Evolutionary conservation across 768 basidiomycete genomes (phyloP).

Genomic region (Collybia sp.): DNA sequence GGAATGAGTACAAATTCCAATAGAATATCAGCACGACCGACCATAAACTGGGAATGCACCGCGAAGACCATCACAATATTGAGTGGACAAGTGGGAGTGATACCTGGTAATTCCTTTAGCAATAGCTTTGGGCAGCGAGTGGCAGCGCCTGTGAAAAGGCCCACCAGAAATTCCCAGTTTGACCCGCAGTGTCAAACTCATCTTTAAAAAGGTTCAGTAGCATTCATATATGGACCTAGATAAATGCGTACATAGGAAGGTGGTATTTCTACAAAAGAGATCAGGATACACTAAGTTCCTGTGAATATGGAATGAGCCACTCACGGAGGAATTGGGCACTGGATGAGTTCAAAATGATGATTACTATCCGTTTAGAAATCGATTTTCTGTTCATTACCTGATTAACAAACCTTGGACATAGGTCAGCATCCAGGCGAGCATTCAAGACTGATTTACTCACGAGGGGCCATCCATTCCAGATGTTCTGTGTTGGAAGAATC

Average conservation of each 20-base stretch:
- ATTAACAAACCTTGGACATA: too few relatives aligned
- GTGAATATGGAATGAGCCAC: too few relatives aligned
- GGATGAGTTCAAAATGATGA: constrained; percentile 20
- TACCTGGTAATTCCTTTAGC: constrained; percentile 17
- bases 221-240: too few relatives aligned
- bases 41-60: constrained; percentile 17
- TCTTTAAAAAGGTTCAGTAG: constrained; percentile 24
- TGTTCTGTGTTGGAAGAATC: constrained; percentile 24
- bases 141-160: constrained; percentile 8
- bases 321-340: constrained; percentile 34
- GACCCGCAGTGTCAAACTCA: constrained; percentile 25
- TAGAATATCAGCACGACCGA: not conserved
- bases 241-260: too few relatives aligned
- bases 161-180: constrained; percentile 22
- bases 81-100: constrained; percentile 23
- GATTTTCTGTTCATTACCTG: too few relatives aligned
- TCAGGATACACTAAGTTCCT: too few relatives aligned
- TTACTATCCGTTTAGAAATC: too few relatives aligned
- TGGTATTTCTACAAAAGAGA: too few relatives aligned
- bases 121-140: not conserved
- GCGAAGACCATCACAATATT: constrained; percentile 9
- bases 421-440: not conserved
- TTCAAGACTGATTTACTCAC: constrained; percentile 17
- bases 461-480: constrained; percentile 28
- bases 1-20: not conserved